A percentile compares a stretch with the other conserved stretches of the same genome.
Conservation (phyloP, 257 asterid genomes). For the Salvia splendens region DNA sequence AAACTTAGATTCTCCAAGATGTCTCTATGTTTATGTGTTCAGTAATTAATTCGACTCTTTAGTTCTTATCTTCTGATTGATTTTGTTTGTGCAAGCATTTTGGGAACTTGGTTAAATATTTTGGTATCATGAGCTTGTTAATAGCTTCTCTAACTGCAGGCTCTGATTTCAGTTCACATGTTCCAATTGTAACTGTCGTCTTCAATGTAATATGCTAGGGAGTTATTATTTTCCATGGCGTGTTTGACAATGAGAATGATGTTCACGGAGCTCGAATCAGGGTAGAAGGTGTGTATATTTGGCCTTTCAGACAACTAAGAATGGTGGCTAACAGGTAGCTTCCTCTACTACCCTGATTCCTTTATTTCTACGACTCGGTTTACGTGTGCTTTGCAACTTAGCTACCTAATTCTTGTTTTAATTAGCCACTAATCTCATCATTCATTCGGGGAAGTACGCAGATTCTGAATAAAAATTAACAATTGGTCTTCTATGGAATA, state of each 20-base stretch:
- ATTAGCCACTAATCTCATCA: constrained; percentile 4
- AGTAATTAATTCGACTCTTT: constrained; percentile 8
- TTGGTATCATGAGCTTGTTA: constrained; percentile 23
- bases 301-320: constrained; percentile 99
- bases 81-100: neutral
- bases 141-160: neutral
- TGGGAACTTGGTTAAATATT: neutral
- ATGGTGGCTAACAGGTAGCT: constrained; percentile 87
- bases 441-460: constrained; percentile 5
- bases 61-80: neutral
- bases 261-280: constrained; percentile 77
- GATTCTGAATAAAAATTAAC: constrained; percentile 10
- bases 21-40: neutral
- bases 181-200: constrained; percentile 23
- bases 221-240: constrained; percentile 85
- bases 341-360: neutral
- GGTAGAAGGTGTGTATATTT: constrained; percentile 95
- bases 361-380: constrained; percentile 12
- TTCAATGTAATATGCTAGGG: constrained; percentile 57
- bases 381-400: constrained; percentile 1
- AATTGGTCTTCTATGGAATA: neutral
- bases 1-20: neutral
- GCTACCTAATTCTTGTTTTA: constrained; percentile 18
- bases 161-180: neutral
- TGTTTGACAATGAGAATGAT: constrained; percentile 76